Base-by-base conservation (phyloP, 176 grass and related monocot genomes). In the Avena insularis region DNA sequence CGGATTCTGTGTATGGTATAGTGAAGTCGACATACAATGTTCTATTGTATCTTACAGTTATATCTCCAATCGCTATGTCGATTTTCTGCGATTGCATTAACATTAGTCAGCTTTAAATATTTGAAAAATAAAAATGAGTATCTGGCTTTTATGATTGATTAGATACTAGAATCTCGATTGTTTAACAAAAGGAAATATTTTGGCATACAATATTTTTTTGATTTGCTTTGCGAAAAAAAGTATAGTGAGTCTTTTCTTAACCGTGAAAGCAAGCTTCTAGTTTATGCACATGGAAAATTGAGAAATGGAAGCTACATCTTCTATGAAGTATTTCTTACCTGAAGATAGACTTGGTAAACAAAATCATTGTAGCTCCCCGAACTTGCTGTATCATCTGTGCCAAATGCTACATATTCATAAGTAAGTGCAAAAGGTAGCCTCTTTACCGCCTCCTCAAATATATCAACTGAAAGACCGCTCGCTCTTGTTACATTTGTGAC, bases 1-100 rank as follows among this genome's bases (percentile, higher is more conserved):
- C 85, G 0, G 85, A 76, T 33, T 89, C 88, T 9, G 89, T 90
- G 78, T 92, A 95, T 14, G 90, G 88, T 33, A 81, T 2, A 5
- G 90, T 79, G 82, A 95, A 95, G 57, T 95, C 85, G 11, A 85
- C 90, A 20, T 88, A 86, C 31, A 43, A 16, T 12, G 90, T 53
- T 62, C 93, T 86, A 29, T 90, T 90, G 14, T 67, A 79, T 8
- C 69, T 86, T 36, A 92, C 77, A 57, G 90, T 90, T 51, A 90
- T 82, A 5, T 92, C 90, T 6, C 89, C 87, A 76, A 92, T 68
- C 6, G 84, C 87, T 36, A 84, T 13, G 48, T 92, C 55, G 77
- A 12, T 68, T 65, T 12, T 80, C 87, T 76, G 74, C 57, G n/a
- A 51, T 67, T 1, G 56, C 68, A 47, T 88, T 2, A 71, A 75